These are phyloP conservation scores for Geotrichum reessii DNA, from an alignment of 1,139 yeast species.

Conservation along the genomic window DNA sequence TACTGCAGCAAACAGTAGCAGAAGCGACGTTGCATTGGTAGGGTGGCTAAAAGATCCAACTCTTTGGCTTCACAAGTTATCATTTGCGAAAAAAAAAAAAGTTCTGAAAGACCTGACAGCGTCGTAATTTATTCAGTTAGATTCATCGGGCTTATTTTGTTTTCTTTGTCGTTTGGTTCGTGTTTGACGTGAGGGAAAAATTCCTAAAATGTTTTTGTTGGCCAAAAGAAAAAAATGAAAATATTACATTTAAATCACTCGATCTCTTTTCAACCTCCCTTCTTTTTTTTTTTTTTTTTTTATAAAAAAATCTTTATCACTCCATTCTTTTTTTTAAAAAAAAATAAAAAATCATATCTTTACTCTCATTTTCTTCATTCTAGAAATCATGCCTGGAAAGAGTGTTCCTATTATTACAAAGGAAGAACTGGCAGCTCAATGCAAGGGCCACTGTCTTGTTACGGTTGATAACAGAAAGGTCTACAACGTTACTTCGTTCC, in stretches of 20 bases:
- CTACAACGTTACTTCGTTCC: conserved; percentile 71
- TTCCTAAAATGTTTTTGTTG: background rate
- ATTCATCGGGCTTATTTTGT: background rate
- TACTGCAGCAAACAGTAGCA: background rate
- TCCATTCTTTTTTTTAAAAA: background rate
- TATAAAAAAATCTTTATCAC: no score
- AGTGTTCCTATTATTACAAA: conserved; percentile 42
- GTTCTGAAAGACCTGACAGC: no score
- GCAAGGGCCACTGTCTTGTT: conserved; percentile 58
- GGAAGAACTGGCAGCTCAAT: conserved; percentile 46
- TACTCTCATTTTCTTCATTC: background rate
- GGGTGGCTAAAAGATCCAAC: no score
- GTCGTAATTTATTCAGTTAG: background rate
- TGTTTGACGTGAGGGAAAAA: background rate
- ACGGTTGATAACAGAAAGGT: conserved; percentile 69
- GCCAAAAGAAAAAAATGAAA: background rate
- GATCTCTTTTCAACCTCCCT: background rate
- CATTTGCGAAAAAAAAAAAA: no score
- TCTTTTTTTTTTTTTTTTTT: background rate
- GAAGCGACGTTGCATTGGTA: background rate
- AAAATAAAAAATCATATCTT: no score
- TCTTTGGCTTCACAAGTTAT: no score
- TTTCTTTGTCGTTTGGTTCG: background rate
- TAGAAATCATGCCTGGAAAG: conserved; percentile 4
- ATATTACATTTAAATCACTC: background rate